Conservation (phyloP, 208 protist genomes). For the Trichomonas vaginalis region DNA sequence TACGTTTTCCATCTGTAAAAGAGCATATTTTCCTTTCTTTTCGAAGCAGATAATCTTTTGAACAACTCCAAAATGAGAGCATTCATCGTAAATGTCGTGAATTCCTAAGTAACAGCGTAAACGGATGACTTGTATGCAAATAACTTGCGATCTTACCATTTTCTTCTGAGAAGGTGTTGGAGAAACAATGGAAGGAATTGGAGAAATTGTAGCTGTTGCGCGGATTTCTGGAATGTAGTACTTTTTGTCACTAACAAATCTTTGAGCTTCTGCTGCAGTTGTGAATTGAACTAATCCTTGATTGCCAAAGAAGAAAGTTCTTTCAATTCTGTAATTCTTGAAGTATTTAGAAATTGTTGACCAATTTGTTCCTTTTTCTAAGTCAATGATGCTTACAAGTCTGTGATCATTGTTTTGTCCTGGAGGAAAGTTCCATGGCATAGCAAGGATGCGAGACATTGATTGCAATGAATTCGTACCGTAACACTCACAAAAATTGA, state of each 20-base stretch:
- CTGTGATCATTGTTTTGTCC: neutral
- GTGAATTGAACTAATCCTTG: neutral
- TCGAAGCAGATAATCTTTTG: neutral
- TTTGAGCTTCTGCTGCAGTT: neutral
- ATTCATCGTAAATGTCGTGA: slow-evolving; percentile 16
- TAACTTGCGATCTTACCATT: neutral
- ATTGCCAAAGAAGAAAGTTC: neutral
- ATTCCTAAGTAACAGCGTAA: neutral
- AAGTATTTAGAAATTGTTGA: neutral
- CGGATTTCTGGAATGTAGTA: neutral
- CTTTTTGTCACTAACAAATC: neutral
- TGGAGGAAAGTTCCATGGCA: neutral
- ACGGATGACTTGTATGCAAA: neutral
- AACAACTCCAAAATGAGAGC: neutral
- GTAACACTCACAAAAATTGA: neutral
- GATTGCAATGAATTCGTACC: neutral
- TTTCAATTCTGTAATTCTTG: neutral
- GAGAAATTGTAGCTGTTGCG: neutral
- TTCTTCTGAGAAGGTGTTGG: neutral
- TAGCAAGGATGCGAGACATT: neutral
- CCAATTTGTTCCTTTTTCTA: neutral
- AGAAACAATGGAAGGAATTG: neutral
- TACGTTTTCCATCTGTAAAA: neutral
- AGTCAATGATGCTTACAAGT: neutral
- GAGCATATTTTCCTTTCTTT: neutral